Evolutionary conservation across 2,329 filamentous ascomycete genomes (phyloP).

Genomic region (Macrophomina pseudophaseolina): DNA sequence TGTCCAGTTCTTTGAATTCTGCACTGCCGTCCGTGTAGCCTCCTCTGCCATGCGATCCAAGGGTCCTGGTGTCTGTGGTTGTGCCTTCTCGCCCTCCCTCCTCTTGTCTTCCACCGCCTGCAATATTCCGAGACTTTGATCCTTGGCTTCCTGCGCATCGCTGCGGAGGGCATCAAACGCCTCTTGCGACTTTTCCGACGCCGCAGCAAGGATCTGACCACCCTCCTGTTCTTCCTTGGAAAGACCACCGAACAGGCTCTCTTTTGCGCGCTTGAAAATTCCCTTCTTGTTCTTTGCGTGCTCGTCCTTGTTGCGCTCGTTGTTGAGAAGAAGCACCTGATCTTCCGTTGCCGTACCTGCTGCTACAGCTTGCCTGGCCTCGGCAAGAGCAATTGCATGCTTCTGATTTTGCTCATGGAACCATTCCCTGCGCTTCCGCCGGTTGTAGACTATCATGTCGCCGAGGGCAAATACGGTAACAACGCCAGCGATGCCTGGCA

Average conservation of each 20-base stretch:
- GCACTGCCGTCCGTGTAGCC: conserved; percentile 42
- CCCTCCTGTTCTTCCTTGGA: conserved; percentile 45
- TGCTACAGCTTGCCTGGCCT: conserved; percentile 50
- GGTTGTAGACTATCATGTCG: conserved; percentile 71
- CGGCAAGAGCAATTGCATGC: conserved; percentile 48
- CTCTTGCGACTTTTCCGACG: conserved; percentile 20
- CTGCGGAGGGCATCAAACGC: conserved; percentile 21
- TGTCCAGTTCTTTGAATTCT: conserved; percentile 51
- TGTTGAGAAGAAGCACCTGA: conserved; percentile 57
- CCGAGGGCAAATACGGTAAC: conserved; percentile 68
- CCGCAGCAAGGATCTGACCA: conserved; percentile 38
- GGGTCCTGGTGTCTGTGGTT: conserved; percentile 51
- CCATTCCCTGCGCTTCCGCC: conserved; percentile 67
- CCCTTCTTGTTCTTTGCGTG: conserved; percentile 52
- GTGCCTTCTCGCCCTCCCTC: conserved; percentile 36
- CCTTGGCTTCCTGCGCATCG: conserved; percentile 15
- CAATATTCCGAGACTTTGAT: conserved; percentile 35
- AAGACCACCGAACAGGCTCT: conserved; percentile 39
- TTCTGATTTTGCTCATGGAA: conserved; percentile 58
- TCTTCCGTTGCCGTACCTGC: conserved; percentile 54
- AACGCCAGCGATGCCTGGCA: conserved; percentile 62
- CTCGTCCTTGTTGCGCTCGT: conserved; percentile 68
- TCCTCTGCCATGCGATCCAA: conserved; percentile 53
- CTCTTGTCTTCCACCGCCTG: conserved; percentile 41
- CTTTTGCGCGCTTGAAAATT: conserved; percentile 40